Percentiles rank a stretch among this genome's conserved stretches.
Conservation (phyloP, 805 yeast species). For the Candida ulmi region DNA sequence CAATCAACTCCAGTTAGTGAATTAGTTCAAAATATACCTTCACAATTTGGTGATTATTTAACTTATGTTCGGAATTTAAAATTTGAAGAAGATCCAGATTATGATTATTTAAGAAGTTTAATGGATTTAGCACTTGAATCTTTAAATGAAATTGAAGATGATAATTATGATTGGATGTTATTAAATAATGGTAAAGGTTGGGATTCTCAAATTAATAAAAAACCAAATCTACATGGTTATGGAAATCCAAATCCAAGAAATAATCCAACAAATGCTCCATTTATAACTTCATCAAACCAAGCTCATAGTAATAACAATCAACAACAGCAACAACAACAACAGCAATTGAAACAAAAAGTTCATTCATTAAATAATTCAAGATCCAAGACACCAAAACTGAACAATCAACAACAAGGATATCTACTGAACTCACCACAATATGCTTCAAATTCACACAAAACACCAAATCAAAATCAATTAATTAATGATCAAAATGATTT, state of each 20-base stretch:
- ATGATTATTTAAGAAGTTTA: conserved; percentile 56
- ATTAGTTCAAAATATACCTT: conserved; percentile 57
- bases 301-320: neutral
- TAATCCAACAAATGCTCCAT: conserved; percentile 4
- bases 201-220: conserved; percentile 70
- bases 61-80: conserved; percentile 61
- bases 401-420: conserved; percentile 15
- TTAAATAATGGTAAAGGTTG: conserved; percentile 77
- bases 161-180: conserved; percentile 76
- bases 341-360: conserved; percentile 21
- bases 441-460: conserved; percentile 19
- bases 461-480: conserved; percentile 17
- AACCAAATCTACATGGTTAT: conserved; percentile 77
- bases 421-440: conserved; percentile 23
- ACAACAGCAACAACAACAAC: conserved; percentile 8
- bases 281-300: neutral
- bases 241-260: conserved; percentile 60
- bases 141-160: conserved; percentile 56
- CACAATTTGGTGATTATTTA: conserved; percentile 70
- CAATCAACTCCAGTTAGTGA: conserved; percentile 61
- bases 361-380: conserved; percentile 24
- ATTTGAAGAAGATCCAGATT: conserved; percentile 79
- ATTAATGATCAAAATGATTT: conserved; percentile 19
- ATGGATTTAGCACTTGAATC: conserved; percentile 55
- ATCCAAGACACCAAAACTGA: conserved; percentile 21